These are phyloP conservation scores for Toxoplasma gondii DNA, from an alignment of 169 alveolate genomes.

Conservation along the genomic window DNA sequence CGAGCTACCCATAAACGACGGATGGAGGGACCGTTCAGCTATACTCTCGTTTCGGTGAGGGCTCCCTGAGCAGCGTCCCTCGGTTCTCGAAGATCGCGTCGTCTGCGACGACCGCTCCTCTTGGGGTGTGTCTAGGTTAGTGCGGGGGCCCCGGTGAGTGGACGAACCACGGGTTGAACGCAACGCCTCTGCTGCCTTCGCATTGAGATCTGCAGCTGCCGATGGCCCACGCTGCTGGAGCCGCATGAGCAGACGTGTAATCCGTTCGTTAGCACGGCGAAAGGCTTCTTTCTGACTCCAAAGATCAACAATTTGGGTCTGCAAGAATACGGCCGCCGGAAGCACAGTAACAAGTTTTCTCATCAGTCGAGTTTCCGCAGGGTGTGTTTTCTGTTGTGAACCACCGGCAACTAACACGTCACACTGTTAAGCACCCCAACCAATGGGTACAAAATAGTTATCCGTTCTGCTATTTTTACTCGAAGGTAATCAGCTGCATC, in stretches of 20 bases:
- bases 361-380: too few relatives aligned
- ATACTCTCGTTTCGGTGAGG: not conserved
- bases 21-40: not conserved
- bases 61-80: not conserved
- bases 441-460: too few relatives aligned
- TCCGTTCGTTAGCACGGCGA: slow-evolving; percentile 57
- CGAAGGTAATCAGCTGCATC: too few relatives aligned
- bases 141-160: not conserved
- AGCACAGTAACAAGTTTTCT: not conserved
- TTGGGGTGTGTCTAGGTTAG: not conserved
- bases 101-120: not conserved
- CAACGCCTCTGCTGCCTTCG: not conserved
- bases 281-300: slow-evolving; percentile 67
- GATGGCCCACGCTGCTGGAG: slow-evolving; percentile 47
- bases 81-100: not conserved
- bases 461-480: too few relatives aligned
- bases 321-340: not conserved
- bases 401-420: too few relatives aligned
- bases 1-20: not conserved
- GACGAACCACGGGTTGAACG: slow-evolving; percentile 23
- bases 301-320: slow-evolving; percentile 47
- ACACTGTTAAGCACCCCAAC: too few relatives aligned
- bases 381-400: too few relatives aligned
- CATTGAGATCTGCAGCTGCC: slow-evolving; percentile 38
- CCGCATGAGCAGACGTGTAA: slow-evolving; percentile 28